These are phyloP conservation scores for Coniosporium apollinis DNA, from an alignment of 495 filamentous ascomycete species.

Conservation along the genomic window DNA sequence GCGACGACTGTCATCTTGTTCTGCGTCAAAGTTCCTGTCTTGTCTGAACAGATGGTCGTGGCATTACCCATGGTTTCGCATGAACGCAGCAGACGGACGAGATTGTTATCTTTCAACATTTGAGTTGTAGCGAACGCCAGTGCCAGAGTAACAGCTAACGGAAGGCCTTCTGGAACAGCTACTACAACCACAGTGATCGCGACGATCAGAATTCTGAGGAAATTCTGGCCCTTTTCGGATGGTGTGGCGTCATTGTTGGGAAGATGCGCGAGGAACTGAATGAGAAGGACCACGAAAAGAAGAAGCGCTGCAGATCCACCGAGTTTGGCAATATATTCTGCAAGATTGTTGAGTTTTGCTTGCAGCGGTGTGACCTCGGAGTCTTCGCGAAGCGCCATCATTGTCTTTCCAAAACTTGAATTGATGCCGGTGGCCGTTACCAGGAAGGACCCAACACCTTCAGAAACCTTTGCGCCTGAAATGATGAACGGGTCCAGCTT, in stretches of 20 bases:
- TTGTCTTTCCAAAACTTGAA: constrained; percentile 76
- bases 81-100: constrained; percentile 77
- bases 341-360: constrained; percentile 76
- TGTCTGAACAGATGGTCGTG: constrained; percentile 91
- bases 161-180: constrained; percentile 84
- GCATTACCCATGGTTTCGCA: constrained; percentile 99
- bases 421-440: constrained; percentile 80
- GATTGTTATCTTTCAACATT: constrained; percentile 90
- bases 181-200: constrained; percentile 92
- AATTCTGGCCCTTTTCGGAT: constrained; percentile 66
- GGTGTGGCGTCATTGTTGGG: constrained; percentile 36
- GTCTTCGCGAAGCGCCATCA: constrained; percentile 85
- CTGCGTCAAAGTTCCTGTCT: constrained; percentile 80
- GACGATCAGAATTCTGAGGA: constrained; percentile 86
- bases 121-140: constrained; percentile 86
- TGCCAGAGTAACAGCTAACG: constrained; percentile 82
- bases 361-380: constrained; percentile 89
- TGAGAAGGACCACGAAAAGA: constrained; percentile 81
- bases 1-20: constrained; percentile 58
- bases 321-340: constrained; percentile 87
- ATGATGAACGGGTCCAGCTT: constrained; percentile 92
- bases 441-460: constrained; percentile 74
- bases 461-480: constrained; percentile 81
- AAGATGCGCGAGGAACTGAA: constrained; percentile 65
- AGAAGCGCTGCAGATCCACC: constrained; percentile 70